Percentiles rank a stretch among this genome's conserved stretches.
These are phyloP conservation scores for Cardamine resedifolia DNA, from an alignment of 345 rosid species.

Conservation along the genomic window DNA sequence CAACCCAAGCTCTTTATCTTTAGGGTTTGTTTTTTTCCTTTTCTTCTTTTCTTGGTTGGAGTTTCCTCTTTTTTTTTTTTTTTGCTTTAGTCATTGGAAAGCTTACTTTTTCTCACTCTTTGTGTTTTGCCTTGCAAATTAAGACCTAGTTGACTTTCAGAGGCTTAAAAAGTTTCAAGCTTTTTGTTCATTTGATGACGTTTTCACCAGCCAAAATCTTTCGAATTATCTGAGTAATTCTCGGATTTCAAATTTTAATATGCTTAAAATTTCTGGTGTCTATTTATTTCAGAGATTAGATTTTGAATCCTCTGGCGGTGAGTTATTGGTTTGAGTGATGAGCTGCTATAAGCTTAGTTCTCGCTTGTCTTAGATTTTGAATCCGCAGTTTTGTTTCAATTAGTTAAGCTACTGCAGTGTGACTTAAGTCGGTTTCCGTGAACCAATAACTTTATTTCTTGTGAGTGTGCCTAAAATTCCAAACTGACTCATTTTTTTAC, in stretches of 20 bases:
- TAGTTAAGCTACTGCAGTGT: constrained; percentile 3
- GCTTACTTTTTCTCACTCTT: constrained; percentile 19
- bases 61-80: constrained; percentile 18
- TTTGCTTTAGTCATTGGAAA: constrained; percentile 27
- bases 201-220: constrained; percentile 7
- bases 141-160: constrained; percentile 32
- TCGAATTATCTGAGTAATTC: not conserved
- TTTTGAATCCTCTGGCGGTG: not conserved
- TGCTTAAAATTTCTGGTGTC: not conserved
- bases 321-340: constrained; percentile 10
- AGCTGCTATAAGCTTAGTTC: constrained; percentile 2
- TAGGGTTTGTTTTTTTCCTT: not conserved
- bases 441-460: constrained; percentile 1
- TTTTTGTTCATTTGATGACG: constrained; percentile 16
- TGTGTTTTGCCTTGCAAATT: constrained; percentile 19
- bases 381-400: constrained; percentile 1
- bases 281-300: not conserved
- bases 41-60: not conserved
- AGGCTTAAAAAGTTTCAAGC: constrained; percentile 11
- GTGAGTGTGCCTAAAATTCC: not conserved
- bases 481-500: not conserved
- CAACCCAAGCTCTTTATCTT: constrained; percentile 12
- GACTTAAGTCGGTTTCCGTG: not conserved
- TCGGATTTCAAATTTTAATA: constrained; percentile 1
- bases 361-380: constrained; percentile 9